Percentiles rank a stretch among this genome's conserved stretches.
Conservation (phyloP, 225 moss, liverwort and hornwort genomes). For the Neckera pumila region DNA sequence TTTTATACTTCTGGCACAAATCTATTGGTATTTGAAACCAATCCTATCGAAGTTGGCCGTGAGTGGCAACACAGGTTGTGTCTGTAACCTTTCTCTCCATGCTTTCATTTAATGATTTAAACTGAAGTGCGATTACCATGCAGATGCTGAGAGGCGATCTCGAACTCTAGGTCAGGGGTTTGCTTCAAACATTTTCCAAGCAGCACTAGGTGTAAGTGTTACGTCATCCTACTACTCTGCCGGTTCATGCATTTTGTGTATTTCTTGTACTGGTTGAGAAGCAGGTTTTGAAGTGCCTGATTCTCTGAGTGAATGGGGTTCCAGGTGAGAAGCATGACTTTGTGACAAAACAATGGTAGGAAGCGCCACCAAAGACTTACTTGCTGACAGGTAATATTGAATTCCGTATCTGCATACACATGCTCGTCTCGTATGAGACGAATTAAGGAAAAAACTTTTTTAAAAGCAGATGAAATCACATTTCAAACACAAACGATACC, state of each 20-base stretch:
- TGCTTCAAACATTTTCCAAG: constrained; percentile 40
- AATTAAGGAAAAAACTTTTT: not conserved
- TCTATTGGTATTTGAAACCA: not conserved
- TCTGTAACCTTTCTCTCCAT: not conserved
- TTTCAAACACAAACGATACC: not conserved
- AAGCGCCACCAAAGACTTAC: not conserved
- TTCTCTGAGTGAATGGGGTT: not conserved
- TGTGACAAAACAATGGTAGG: not conserved
- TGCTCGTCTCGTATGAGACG: not conserved
- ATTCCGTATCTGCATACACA: not conserved
- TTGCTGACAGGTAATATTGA: not conserved
- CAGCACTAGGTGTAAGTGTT: constrained; percentile 32
- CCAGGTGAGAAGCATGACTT: constrained; percentile 29
- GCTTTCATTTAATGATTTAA: not conserved
- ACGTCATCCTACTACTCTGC: not conserved
- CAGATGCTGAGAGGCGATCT: constrained; percentile 38
- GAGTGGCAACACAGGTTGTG: not conserved
- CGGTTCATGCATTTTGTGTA: not conserved
- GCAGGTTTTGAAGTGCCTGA: not conserved
- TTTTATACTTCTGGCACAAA: not conserved
- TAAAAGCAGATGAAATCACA: not conserved
- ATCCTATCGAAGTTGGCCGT: not conserved
- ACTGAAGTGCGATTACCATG: not conserved
- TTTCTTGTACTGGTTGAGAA: not conserved
- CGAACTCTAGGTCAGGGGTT: constrained; percentile 18